These are phyloP conservation scores for Colletotrichum sp. DNA, from an alignment of 2,329 filamentous ascomycete species.

Conservation along the genomic window DNA sequence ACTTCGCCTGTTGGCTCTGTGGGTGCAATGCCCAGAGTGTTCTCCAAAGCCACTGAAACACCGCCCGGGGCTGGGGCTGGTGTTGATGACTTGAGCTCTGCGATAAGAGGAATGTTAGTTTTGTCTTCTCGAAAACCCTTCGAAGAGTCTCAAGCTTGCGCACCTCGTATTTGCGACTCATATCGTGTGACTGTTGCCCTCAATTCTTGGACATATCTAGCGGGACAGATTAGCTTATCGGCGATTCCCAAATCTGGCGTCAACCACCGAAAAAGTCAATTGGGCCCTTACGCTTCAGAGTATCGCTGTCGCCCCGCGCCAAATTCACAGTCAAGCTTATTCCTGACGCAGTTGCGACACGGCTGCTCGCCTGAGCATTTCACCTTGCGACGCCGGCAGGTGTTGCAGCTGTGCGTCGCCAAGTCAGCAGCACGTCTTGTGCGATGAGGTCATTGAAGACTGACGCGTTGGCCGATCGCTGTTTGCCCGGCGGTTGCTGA, in stretches of 20 bases:
- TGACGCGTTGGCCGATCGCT: constrained; percentile 19
- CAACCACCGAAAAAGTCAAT: neutral
- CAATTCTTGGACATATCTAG: constrained; percentile 12
- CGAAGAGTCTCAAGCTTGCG: rapidly evolving
- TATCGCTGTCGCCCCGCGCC: constrained; percentile 24
- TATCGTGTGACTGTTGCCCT: constrained; percentile 6
- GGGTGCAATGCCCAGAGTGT: constrained; percentile 10
- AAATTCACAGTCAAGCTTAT: constrained; percentile 35
- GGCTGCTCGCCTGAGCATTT: constrained; percentile 37
- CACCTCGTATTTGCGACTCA: constrained; percentile 9
- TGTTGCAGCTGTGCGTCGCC: constrained; percentile 1
- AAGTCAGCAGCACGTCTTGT: neutral
- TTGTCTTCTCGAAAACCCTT: neutral
- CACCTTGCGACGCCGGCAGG: constrained; percentile 37
- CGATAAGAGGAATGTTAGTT: neutral
- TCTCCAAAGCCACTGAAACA: neutral
- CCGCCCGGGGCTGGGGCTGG: neutral
- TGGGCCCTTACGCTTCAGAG: constrained; percentile 16
- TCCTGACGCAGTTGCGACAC: constrained; percentile 35
- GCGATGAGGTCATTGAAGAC: constrained; percentile 4
- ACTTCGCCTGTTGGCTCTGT: constrained; percentile 12
- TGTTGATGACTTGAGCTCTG: constrained; percentile 4
- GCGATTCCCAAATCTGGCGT: neutral
- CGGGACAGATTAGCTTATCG: neutral
- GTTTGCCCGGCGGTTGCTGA: constrained; percentile 2